Evolutionary conservation across 139 green algal genomes (phyloP).

Genomic region (Nannochloris sp.): DNA sequence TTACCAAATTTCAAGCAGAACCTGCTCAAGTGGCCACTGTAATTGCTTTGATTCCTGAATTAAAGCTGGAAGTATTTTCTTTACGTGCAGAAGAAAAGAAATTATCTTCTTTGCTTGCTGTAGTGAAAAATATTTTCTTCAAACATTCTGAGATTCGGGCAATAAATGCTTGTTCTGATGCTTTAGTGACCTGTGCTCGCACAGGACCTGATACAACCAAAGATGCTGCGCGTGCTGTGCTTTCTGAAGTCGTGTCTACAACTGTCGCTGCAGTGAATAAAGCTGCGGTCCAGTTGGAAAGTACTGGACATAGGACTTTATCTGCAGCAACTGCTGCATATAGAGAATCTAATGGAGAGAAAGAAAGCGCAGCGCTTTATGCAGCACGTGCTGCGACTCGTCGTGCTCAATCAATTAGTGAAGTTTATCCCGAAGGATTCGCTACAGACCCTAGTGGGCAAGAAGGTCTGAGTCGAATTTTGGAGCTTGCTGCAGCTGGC

Average conservation of each 20-base stretch:
- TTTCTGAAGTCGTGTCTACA: background rate
- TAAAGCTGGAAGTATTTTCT: conserved; percentile 56
- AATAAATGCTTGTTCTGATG: background rate
- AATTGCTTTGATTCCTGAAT: conserved; percentile 25
- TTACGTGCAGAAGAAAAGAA: conserved; percentile 35
- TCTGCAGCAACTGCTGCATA: background rate
- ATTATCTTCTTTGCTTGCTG: conserved; percentile 28
- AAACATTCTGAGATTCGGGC: conserved; percentile 27
- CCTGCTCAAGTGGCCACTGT: conserved; percentile 30
- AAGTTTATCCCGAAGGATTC: background rate
- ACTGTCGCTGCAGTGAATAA: background rate
- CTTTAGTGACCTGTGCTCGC: background rate
- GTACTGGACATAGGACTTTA: background rate
- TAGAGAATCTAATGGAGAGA: background rate
- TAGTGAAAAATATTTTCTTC: conserved; percentile 21
- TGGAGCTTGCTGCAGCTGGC: background rate
- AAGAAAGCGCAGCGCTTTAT: background rate
- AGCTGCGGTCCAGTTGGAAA: background rate
- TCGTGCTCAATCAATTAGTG: background rate
- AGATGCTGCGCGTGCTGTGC: background rate
- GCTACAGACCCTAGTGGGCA: background rate
- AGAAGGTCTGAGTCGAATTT: background rate
- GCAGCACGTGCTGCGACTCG: background rate
- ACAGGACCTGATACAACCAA: background rate
- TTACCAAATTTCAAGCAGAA: conserved; percentile 43